Evolutionary conservation across 176 grass and related monocot genomes (phyloP).

Genomic region (Oryza meyeriana): DNA sequence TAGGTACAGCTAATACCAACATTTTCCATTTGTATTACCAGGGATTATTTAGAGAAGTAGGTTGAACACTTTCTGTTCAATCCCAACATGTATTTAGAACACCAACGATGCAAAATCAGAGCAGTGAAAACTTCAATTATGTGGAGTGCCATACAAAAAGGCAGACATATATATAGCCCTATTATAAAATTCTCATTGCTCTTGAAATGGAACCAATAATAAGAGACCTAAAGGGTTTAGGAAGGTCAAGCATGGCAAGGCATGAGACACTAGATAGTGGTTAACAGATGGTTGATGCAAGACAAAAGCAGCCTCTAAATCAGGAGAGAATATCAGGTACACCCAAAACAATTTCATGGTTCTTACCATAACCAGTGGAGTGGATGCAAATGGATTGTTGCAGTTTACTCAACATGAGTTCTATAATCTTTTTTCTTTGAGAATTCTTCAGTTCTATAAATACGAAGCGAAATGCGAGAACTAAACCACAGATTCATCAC

Average conservation of each 20-base stretch:
- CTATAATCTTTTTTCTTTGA: conserved; percentile 15
- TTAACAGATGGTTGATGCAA: not conserved
- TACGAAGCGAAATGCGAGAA: not conserved
- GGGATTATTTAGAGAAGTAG: not conserved
- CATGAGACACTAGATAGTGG: conserved; percentile 1
- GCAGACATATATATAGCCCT: not conserved
- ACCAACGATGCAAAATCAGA: conserved; percentile 5
- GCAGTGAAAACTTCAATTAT: not conserved
- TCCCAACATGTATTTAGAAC: not conserved
- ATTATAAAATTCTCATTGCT: not conserved
- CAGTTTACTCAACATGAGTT: conserved; percentile 18
- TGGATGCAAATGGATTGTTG: conserved; percentile 36
- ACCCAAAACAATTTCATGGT: conserved; percentile 35
- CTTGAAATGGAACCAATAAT: conserved; percentile 14
- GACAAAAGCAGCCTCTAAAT: conserved; percentile 5
- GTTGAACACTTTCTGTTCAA: conserved; percentile 24
- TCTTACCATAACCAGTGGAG: conserved; percentile 39
- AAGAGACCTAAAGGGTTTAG: conserved; percentile 16
- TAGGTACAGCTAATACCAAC: conserved; percentile 17
- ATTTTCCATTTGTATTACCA: not conserved
- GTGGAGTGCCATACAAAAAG: not conserved
- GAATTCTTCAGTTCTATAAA: conserved; percentile 28
- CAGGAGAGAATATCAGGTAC: conserved; percentile 27
- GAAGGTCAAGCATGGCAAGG: conserved; percentile 17
- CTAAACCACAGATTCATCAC: not conserved